These are phyloP conservation scores for Kodamaea suecica DNA, from an alignment of 1,139 yeast species.

Conservation along the genomic window DNA sequence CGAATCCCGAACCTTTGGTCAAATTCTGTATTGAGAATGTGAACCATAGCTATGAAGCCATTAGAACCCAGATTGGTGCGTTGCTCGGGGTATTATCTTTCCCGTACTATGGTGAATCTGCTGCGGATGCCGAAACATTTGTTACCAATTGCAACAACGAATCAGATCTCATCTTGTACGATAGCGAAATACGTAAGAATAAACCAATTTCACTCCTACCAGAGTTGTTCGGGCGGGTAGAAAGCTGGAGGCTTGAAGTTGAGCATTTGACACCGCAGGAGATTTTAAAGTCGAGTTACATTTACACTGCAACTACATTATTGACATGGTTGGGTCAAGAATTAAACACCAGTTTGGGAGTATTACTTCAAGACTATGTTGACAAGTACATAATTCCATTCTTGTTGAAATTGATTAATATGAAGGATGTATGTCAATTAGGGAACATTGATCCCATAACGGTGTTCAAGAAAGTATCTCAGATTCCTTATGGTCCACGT, in stretches of 20 bases:
- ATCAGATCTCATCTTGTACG: conserved; percentile 26
- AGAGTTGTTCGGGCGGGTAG: conserved; percentile 41
- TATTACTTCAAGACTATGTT: conserved; percentile 36
- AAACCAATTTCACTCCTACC: conserved; percentile 25
- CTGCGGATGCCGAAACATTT: conserved; percentile 42
- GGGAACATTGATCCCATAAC: conserved; percentile 59
- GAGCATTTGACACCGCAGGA: conserved; percentile 41
- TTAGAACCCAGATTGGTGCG: conserved; percentile 69
- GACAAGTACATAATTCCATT: conserved; percentile 64
- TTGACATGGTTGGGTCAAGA: conserved; percentile 43
- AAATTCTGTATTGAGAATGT: conserved; percentile 47
- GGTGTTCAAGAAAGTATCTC: conserved; percentile 55
- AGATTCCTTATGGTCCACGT: conserved; percentile 49
- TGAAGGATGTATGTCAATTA: conserved; percentile 81
- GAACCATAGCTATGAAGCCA: conserved; percentile 69
- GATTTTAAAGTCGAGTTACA: conserved; percentile 44
- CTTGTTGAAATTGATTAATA: conserved; percentile 58
- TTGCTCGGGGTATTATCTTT: conserved; percentile 57
- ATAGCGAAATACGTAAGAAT: conserved; percentile 21
- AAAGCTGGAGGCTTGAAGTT: conserved; percentile 39
- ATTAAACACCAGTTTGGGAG: conserved; percentile 40
- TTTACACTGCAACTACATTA: conserved; percentile 46
- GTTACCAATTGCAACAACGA: conserved; percentile 32
- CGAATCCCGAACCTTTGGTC: conserved; percentile 47
- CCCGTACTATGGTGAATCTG: conserved; percentile 51